Evolutionary conservation across 768 basidiomycete genomes (phyloP).

Genomic region (Panaeolus papilionaceus): DNA sequence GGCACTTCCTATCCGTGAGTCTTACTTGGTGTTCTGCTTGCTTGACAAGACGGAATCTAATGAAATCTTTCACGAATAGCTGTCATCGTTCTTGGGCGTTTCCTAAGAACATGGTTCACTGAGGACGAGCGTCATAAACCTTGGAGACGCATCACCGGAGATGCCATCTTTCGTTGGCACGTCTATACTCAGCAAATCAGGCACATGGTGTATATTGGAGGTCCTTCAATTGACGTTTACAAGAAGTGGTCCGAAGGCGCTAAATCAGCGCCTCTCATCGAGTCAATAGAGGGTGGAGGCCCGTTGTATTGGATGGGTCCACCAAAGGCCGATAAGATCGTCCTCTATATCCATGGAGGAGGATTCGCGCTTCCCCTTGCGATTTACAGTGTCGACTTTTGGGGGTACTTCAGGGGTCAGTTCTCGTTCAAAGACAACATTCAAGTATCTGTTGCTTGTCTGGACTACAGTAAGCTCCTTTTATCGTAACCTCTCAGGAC

Average conservation of each 20-base stretch:
- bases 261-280: constrained; percentile 15
- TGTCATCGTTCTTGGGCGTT: background rate
- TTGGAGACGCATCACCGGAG: constrained; percentile 22
- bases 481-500: background rate
- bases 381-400: constrained; percentile 21
- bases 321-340: constrained; percentile 18
- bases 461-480: constrained; percentile 23
- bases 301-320: constrained; percentile 24
- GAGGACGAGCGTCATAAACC: constrained; percentile 13
- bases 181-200: constrained; percentile 17
- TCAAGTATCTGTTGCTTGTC: constrained; percentile 18
- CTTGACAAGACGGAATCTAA: background rate
- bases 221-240: constrained; percentile 17
- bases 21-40: background rate
- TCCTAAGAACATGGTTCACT: background rate
- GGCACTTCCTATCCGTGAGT: constrained; percentile 4
- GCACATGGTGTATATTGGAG: constrained; percentile 14
- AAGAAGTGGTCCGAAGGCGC: constrained; percentile 18
- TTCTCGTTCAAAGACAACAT: constrained; percentile 6
- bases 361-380: constrained; percentile 22
- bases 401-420: constrained; percentile 19
- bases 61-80: background rate
- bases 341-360: constrained; percentile 28
- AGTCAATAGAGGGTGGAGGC: constrained; percentile 17
- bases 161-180: constrained; percentile 22